Base-by-base conservation (phyloP, 2,329 filamentous ascomycete species). In the Cladosporium oxysporum region DNA sequence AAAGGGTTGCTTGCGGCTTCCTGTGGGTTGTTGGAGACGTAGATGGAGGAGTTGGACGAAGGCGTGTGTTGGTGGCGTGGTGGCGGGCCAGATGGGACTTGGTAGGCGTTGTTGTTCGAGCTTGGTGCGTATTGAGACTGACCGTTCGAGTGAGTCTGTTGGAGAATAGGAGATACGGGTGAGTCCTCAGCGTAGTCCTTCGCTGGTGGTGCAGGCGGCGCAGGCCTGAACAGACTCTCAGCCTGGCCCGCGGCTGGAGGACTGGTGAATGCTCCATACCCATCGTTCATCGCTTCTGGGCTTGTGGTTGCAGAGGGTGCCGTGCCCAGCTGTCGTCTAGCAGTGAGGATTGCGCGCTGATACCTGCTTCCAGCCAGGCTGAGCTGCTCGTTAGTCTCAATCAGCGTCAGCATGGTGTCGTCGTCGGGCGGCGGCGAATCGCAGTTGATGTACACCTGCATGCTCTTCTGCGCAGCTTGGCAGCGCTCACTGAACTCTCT, bases 341-440 rank as follows among this genome's bases (percentile, higher is more conserved):
- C 87, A 67, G 84, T 80, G 7, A 89, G 80, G 49, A 96, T 82
- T 11, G 92, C 90, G 64, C 93, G 88, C 78, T 96, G 92, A 77
- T 97, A 92, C 75, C 92, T 89, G 69, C 88, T 95, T 49, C 94
- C 83, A 0, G 93, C 90, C 53, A 91, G 87, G 67, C 92, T 91
- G 33, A 99, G 83, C 75, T 94, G 91, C 78, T 98, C 95, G 76
- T 96, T 97, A 16, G 92, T 95, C 78, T 97, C 93, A 74, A 99
- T 97, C 68, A 99, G 82, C 16, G 88, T 93, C 75, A 95, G 88
- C 86, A 98, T 92, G 1, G 94, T 98, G 71, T 97, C 90, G 73
- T 97, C 94, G 77, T 98, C 95, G 0, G 94, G 93, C 0, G 87
- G 76, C 0, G 94, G 93, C 75, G 92, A 86, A 65, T 90, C 88